Conservation (phyloP, 129 eudicot species). For the Artemisia annua region DNA sequence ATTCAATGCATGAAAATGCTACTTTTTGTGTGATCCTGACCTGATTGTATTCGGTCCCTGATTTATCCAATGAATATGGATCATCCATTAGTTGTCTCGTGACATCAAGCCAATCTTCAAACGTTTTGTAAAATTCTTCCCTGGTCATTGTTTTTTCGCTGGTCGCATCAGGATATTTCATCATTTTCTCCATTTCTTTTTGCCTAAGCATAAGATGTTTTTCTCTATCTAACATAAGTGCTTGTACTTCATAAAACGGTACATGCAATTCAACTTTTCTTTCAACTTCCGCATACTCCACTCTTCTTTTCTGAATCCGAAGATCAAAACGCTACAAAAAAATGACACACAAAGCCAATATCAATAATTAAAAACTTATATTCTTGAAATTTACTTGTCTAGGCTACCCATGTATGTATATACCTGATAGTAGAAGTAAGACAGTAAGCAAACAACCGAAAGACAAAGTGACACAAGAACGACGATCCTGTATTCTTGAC, state of each 20-base stretch:
- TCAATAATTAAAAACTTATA: background rate
- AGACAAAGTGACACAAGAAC: constrained; percentile 45
- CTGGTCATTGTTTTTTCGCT: constrained; percentile 11
- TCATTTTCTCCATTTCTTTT: constrained; percentile 36
- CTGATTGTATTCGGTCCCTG: constrained; percentile 36
- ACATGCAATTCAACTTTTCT: constrained; percentile 35
- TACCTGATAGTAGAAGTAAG: constrained; percentile 78
- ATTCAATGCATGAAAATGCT: too few relatives aligned
- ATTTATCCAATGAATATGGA: constrained; percentile 37
- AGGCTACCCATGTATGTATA: background rate
- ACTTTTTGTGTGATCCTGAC: constrained; percentile 12
- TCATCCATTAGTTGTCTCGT: constrained; percentile 40
- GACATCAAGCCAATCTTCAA: constrained; percentile 32
- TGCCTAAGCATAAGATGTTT: constrained; percentile 35
- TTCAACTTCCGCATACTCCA: constrained; percentile 39
- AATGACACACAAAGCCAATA: background rate
- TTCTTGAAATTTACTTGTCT: background rate
- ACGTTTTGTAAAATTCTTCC: constrained; percentile 18
- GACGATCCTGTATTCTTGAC: constrained; percentile 30
- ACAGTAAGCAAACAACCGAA: constrained; percentile 43
- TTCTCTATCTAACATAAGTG: constrained; percentile 37
- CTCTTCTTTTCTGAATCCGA: constrained; percentile 28
- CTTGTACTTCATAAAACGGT: constrained; percentile 37
- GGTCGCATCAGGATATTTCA: constrained; percentile 15
- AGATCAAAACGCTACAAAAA: constrained; percentile 24